Conservation (phyloP, 352 stramenopile species). For the Phytophthora constricta region DNA sequence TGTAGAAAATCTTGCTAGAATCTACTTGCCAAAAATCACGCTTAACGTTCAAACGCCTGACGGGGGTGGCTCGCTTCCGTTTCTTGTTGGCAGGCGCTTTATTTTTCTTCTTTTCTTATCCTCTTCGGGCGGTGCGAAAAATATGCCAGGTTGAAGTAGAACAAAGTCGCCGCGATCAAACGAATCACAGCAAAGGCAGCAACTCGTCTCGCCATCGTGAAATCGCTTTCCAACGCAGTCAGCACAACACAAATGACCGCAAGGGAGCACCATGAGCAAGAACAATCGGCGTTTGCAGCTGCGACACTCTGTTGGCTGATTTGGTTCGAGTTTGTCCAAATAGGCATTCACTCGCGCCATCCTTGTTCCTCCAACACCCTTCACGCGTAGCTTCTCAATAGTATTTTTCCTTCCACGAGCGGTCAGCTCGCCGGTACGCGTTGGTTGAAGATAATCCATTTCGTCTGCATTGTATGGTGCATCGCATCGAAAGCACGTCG, state of each 20-base stretch:
- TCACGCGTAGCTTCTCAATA: conserved; percentile 42
- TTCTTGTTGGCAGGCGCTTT: conserved; percentile 4
- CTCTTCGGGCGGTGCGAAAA: conserved; percentile 22
- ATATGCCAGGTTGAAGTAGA: conserved; percentile 64
- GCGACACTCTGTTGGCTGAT: conserved; percentile 60
- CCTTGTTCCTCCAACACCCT: conserved; percentile 34
- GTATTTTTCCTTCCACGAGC: conserved; percentile 46
- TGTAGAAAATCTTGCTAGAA: conserved; percentile 72
- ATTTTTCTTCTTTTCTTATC: conserved; percentile 1
- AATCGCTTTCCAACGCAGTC: conserved; percentile 87
- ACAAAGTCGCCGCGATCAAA: conserved; percentile 89
- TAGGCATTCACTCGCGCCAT: conserved; percentile 41
- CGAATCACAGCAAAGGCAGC: conserved; percentile 41
- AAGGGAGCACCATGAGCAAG: conserved; percentile 90
- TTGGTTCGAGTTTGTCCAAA: conserved; percentile 45
- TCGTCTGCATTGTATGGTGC: conserved; percentile 26
- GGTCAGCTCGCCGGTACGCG: conserved; percentile 23
- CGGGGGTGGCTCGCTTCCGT: conserved; percentile 7
- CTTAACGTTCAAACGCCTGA: conserved; percentile 29
- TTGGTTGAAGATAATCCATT: conserved; percentile 27
- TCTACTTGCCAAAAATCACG: conserved; percentile 31
- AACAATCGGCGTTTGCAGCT: conserved; percentile 77
- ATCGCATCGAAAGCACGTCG: conserved; percentile 16
- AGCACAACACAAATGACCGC: conserved; percentile 89
- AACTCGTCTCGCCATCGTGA: conserved; percentile 44